Base-by-base conservation (phyloP, 2,329 filamentous ascomycete genomes). In the Aphanoascus verrucosus region DNA sequence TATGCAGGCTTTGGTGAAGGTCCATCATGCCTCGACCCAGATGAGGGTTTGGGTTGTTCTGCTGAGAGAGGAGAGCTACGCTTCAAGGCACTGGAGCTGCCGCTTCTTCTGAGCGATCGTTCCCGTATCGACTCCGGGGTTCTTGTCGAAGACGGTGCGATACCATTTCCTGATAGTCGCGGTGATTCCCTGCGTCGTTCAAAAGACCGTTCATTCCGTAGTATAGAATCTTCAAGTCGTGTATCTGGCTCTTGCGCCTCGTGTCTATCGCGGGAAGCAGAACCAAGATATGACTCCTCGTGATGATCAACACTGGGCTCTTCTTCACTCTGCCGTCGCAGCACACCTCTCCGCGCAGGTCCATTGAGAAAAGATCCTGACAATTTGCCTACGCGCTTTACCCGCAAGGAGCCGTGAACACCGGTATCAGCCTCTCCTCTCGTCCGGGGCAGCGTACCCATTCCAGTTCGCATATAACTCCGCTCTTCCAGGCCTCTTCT, bases 361-460 rank as follows among this genome's bases (percentile, higher is more conserved):
- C 86, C 87, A 60, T 86, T 88, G 19, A 93, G 73, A 59, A 91
- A 90, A 56, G 81, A 85, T 1, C 87, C 88, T 1, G 84, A 80
- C 6, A 85, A 75, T 67, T 87, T 86, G 14, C 84, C 84, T 12
- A 88, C 80, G 56, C 86, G 77, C 69, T 90, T 91, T 55, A 90
- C 75, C 4, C 88, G 80, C 75, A 89, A 80, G 0, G 87, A 88
- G 61, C 84, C 83, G 56, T 87, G 85, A 1, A 81, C 72, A 12
- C 80, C 83, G 34, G 72, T 70, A 34, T 85, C 82, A 20, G 89
- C 84, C 2, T 81, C 81, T 48, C 76, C 74, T 6, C 70, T 68
- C 35, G 67, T 28, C 6, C 51, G 51, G 17, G 43, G 45, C 23
- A 50, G n/a, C 41, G 41, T 53, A 35, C 47, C 50, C 34, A 49